A percentile compares a stretch with the other conserved stretches of the same genome.
Evolutionary conservation across 305 asterid genomes (phyloP).

Genomic region (Fraxinus paxiana): DNA sequence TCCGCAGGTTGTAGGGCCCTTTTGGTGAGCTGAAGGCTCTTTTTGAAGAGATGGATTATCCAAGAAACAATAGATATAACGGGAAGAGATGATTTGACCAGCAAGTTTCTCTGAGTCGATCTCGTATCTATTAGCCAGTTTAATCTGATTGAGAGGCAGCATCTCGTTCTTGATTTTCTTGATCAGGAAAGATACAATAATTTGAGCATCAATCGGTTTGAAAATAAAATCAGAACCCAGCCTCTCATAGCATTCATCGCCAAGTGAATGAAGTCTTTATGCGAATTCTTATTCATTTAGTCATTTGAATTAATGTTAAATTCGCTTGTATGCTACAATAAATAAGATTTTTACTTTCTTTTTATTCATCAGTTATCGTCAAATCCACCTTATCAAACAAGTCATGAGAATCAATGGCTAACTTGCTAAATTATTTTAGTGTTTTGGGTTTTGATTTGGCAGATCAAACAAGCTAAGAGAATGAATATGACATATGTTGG

Average conservation of each 20-base stretch:
- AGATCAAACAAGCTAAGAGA: not conserved
- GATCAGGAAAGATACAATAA: not conserved
- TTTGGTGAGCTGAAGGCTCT: too few species aligned
- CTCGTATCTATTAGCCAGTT: not conserved
- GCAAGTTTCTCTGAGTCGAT: not conserved
- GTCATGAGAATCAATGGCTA: not conserved
- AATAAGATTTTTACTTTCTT: too few species aligned
- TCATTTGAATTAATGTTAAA: not conserved
- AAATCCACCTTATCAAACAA: not conserved
- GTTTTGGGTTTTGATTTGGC: not conserved
- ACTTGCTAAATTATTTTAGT: not conserved
- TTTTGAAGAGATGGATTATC: too few species aligned
- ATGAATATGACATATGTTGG: not conserved
- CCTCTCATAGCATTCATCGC: not conserved
- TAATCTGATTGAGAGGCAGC: not conserved
- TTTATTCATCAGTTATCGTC: not conserved
- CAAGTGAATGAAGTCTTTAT: not conserved
- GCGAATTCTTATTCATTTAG: too few species aligned
- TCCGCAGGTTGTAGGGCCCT: too few species aligned
- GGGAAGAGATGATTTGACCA: not conserved
- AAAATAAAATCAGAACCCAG: not conserved
- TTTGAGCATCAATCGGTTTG: not conserved
- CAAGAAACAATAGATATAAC: not conserved
- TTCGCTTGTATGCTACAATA: too few species aligned
- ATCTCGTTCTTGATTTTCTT: not conserved